Evolutionary conservation across 2,329 filamentous ascomycete species (phyloP).

Genomic region (Trichoderma asperellum): DNA sequence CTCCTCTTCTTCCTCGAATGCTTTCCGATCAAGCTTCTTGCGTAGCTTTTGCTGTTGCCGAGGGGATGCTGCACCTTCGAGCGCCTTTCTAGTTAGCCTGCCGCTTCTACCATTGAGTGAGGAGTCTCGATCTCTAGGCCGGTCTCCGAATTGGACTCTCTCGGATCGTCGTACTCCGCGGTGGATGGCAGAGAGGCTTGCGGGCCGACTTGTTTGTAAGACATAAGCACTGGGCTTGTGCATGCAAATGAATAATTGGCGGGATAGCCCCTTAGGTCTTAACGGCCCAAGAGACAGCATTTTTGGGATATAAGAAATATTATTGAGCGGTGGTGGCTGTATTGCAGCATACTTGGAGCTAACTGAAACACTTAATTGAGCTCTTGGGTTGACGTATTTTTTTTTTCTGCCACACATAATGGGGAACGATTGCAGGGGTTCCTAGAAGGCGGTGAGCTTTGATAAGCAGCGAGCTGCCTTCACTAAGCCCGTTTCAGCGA

Average conservation of each 20-base stretch:
- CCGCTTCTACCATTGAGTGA: slow-evolving; percentile 30
- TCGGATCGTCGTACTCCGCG: slow-evolving; percentile 62
- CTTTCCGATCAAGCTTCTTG: slow-evolving; percentile 55
- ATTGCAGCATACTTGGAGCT: neutral
- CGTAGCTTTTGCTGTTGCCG: slow-evolving; percentile 51
- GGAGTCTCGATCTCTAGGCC: slow-evolving; percentile 28
- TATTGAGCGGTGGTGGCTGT: neutral
- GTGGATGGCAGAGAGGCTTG: slow-evolving; percentile 68
- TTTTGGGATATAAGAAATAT: slow-evolving; percentile 29
- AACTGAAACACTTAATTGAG: neutral
- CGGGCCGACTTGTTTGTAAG: slow-evolving; percentile 35
- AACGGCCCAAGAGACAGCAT: slow-evolving; percentile 38
- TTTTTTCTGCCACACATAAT: slow-evolving; percentile 37
- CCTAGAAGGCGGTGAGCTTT: slow-evolving; percentile 33
- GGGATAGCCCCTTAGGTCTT: slow-evolving; percentile 33
- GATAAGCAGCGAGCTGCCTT: neutral
- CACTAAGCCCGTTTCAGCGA: neutral
- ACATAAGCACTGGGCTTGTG: neutral
- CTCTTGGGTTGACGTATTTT: neutral
- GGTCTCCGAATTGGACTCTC: slow-evolving; percentile 38
- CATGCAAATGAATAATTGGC: slow-evolving; percentile 30
- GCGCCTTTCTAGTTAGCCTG: slow-evolving; percentile 37
- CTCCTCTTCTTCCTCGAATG: slow-evolving; percentile 41
- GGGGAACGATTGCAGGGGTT: slow-evolving; percentile 29
- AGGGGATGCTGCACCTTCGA: slow-evolving; percentile 38